A percentile compares a stretch with the other conserved stretches of the same genome.
Conservation (phyloP, 192 early-diverging fungal species). For the Glomus cerebriforme region DNA sequence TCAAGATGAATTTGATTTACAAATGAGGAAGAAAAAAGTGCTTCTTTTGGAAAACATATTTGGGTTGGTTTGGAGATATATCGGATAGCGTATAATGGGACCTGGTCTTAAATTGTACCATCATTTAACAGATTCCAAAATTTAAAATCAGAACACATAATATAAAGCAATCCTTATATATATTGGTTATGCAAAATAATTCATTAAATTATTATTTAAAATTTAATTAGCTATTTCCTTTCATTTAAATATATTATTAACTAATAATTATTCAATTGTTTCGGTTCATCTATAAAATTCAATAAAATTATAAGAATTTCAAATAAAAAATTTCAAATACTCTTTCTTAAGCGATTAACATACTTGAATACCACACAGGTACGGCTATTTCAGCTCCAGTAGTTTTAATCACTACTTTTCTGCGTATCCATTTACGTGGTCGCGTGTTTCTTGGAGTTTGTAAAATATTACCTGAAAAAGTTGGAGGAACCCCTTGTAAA, state of each 20-base stretch:
- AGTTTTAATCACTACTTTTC: constrained; percentile 20
- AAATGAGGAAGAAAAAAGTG: neutral
- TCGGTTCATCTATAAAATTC: constrained; percentile 4
- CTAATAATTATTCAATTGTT: constrained; percentile 8
- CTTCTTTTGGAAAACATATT: neutral
- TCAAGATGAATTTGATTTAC: neutral
- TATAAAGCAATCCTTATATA: neutral
- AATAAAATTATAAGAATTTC: neutral
- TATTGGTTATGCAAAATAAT: neutral
- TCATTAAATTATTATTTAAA: neutral
- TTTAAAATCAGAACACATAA: neutral
- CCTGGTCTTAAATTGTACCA: neutral
- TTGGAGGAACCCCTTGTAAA: neutral
- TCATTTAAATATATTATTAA: neutral
- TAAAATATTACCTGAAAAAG: constrained; percentile 8
- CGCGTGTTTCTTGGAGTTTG: neutral
- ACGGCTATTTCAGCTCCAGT: constrained; percentile 14
- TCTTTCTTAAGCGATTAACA: neutral
- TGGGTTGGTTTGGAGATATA: neutral
- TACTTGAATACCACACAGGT: constrained; percentile 21
- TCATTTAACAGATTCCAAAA: neutral
- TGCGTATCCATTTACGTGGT: constrained; percentile 20
- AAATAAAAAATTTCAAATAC: neutral
- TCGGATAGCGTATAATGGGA: neutral
- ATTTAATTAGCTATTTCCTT: neutral